These are phyloP conservation scores for Corinectria fuckeliana DNA, from an alignment of 2,329 filamentous ascomycete genomes.

Conservation along the genomic window DNA sequence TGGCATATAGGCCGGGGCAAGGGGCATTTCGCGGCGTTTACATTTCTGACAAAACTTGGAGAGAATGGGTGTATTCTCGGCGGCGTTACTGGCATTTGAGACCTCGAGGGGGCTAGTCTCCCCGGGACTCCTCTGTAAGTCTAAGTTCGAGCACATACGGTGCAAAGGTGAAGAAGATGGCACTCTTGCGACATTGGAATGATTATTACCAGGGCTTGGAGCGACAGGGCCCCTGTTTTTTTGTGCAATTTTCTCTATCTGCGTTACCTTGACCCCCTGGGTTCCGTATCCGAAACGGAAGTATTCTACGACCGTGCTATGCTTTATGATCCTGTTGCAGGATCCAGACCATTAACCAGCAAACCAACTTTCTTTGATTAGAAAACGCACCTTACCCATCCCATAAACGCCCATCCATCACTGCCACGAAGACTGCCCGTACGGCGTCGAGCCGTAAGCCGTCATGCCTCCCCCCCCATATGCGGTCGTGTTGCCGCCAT, in stretches of 20 bases:
- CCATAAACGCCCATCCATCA: constrained; percentile 40
- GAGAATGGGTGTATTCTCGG: constrained; percentile 27
- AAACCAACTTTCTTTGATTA: constrained; percentile 30
- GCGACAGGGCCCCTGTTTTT: constrained; percentile 1
- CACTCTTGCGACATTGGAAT: not conserved
- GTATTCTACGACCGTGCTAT: constrained; percentile 39
- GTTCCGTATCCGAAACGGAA: constrained; percentile 22
- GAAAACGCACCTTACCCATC: constrained; percentile 23
- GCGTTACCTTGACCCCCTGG: not conserved
- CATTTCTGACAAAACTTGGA: constrained; percentile 20
- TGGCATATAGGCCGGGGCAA: constrained; percentile 26
- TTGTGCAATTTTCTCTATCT: constrained; percentile 5
- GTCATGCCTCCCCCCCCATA: constrained; percentile 67
- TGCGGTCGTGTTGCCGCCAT: constrained; percentile 69
- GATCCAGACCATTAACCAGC: constrained; percentile 26
- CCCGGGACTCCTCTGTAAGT: constrained; percentile 4
- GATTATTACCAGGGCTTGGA: constrained; percentile 8
- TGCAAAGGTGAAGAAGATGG: not conserved
- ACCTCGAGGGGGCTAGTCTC: constrained; percentile 5
- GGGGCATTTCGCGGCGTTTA: constrained; percentile 34
- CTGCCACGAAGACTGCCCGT: constrained; percentile 59
- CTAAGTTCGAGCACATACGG: constrained; percentile 4
- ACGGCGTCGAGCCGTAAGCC: constrained; percentile 67
- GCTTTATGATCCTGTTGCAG: constrained; percentile 34
- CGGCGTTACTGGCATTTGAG: constrained; percentile 31